Evolutionary conservation across 331 rosid genomes (phyloP), one percentile per base, ranked within the genome.

Genomic region (Dryas integrifolia): DNA sequence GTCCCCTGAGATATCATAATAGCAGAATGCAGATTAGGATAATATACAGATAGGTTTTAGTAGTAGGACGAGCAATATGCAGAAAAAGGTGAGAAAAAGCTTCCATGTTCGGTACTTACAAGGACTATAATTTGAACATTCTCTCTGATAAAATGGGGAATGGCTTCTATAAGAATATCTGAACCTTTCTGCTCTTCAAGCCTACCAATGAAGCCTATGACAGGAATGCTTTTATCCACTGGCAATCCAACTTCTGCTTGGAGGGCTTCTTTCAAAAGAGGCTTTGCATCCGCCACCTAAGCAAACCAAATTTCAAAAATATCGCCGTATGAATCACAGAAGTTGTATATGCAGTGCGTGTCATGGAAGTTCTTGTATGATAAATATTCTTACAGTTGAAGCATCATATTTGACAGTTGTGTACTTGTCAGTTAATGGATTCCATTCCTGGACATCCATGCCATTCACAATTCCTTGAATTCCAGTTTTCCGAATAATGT

Each of bases 181-280:
- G 96, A 90, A 76, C 96, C 96, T 70, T 90, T 90, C 82, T 90
- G 96, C 80, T 90, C 96, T 83, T 90, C 96, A 72, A 90, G 96
- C 80, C 96, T 85, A 41, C 93, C 96, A 14, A 90, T 86, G 84
- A 88, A 86, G 48, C 84, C 88, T 52, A 90, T 83, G 53, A 88
- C 84, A 26, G 93, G 96, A 74, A 88, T 77, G 21, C 76, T 77
- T 75, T 72, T 81, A 72, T 85, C 91, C 52, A 90, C 86, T 0
- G 93, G 93, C 82, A 90, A 82, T 43, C 96, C 93, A 18, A 85
- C 88, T 86, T 90, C 93, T 71, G 91, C 93, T 85, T 90, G 96
- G 72, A 90, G 90, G 63, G 88, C 79, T 85, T 90, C 96, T 82
- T 90, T 90, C 77, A 86, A 48, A 66, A 90, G 76, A 66, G 76